phyloP scores from a whole-genome alignment of 169 alveolate species.

The Eimeria necatrix region DNA sequence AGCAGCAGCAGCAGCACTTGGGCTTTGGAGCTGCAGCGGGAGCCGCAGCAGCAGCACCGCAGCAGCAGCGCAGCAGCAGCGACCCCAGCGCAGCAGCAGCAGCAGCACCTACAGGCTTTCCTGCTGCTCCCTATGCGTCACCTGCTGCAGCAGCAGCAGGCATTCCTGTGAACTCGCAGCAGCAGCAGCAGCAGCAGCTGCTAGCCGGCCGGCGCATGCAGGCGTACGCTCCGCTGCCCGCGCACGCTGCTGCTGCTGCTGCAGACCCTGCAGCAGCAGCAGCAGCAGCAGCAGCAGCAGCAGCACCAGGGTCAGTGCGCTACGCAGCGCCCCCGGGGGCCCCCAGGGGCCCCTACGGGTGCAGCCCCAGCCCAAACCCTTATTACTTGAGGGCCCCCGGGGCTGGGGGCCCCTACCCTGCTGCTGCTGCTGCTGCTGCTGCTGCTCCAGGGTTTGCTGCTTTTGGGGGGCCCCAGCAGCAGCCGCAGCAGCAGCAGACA shows the following conservation, averaged over 20 bases:
- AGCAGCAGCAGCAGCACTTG: conserved; percentile 21
- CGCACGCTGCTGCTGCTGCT: background rate
- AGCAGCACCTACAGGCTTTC: conserved; percentile 15
- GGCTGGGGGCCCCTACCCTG: conserved; percentile 25
- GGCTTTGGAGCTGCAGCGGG: background rate
- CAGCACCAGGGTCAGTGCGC: conserved; percentile 5
- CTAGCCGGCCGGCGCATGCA: conserved; percentile 41
- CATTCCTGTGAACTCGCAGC: conserved; percentile 10
- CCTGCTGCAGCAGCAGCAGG: conserved; percentile 49
- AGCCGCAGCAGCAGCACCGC: conserved; percentile 35
- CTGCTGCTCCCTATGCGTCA: conserved; percentile 12
- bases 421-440: conserved; percentile 61
- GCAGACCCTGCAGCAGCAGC: background rate
- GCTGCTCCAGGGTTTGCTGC: conserved; percentile 34
- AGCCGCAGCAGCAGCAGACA: conserved; percentile 47
- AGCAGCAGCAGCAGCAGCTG: conserved; percentile 40
- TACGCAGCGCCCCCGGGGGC: conserved; percentile 12
- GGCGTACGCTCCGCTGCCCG: background rate
- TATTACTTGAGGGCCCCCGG: background rate
- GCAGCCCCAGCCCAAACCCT: background rate
- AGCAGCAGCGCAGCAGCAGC: conserved; percentile 61
- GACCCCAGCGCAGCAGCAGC: conserved; percentile 40
- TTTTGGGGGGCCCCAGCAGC: conserved; percentile 29
- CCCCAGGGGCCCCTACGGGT: conserved; percentile 37
- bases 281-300: conserved; percentile 1